Conservation (phyloP, 306 rosid genomes). For the Lathyrus oleraceus region DNA sequence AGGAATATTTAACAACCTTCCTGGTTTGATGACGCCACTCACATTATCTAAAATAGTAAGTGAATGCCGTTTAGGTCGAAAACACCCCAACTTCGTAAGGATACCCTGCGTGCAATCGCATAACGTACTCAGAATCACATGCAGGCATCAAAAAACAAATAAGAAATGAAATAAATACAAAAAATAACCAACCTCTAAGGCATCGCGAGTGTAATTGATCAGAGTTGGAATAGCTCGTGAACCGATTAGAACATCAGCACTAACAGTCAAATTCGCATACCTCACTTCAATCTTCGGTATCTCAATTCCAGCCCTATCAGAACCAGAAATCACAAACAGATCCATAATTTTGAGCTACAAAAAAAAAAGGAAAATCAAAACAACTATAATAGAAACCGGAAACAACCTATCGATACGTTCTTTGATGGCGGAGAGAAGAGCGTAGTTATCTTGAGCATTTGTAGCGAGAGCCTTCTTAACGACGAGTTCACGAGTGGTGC, state of each 20-base stretch:
- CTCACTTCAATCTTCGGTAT: conserved; percentile 70
- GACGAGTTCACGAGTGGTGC: conserved; percentile 58
- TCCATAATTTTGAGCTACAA: neutral
- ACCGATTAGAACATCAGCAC: conserved; percentile 65
- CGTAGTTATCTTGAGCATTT: conserved; percentile 67
- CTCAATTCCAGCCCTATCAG: conserved; percentile 61
- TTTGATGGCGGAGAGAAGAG: conserved; percentile 67
- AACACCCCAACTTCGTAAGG: conserved; percentile 48
- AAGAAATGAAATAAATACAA: neutral
- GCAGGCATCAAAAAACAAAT: neutral
- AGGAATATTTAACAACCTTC: conserved; percentile 51
- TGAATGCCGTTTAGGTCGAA: conserved; percentile 50
- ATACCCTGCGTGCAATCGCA: conserved; percentile 47
- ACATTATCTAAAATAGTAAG: conserved; percentile 60
- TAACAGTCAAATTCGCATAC: conserved; percentile 54
- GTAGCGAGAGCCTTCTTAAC: conserved; percentile 79
- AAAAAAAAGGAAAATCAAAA: neutral
- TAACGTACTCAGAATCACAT: neutral
- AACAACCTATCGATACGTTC: conserved; percentile 60
- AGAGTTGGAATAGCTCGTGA: conserved; percentile 82
- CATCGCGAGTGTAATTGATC: conserved; percentile 53
- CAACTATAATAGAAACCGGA: neutral
- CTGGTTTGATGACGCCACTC: conserved; percentile 68
- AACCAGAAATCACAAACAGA: conserved; percentile 19
- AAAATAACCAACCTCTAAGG: conserved; percentile 61